Evolutionary conservation across 1,284 basidiomycete species (phyloP).

Genomic region (Meripilus lineatus): DNA sequence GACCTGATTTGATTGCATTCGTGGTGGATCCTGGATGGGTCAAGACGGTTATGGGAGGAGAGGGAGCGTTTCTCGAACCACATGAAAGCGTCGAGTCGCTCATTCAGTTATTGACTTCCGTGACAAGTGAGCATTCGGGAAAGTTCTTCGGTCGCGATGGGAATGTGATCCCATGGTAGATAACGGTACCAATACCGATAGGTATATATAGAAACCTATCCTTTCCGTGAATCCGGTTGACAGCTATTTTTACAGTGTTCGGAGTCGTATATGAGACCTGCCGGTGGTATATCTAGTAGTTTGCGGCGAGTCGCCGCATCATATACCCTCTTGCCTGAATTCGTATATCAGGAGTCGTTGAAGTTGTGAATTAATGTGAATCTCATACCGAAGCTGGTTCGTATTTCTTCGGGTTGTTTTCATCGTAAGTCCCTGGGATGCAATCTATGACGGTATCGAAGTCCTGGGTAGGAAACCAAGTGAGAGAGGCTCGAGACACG

Average conservation of each 20-base stretch:
- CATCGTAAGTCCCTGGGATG: conserved; percentile 48
- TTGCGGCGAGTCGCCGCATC: no score
- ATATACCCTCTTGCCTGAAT: no score
- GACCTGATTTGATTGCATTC: conserved; percentile 20
- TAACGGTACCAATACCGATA: no score
- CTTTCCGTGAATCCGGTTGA: no score
- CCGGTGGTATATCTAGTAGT: no score
- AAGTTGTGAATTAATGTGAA: no score
- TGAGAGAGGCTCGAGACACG: no score
- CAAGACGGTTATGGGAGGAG: conserved; percentile 32
- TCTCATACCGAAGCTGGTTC: conserved; percentile 34
- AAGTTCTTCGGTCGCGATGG: conserved; percentile 29
- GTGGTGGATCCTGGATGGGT: conserved; percentile 27
- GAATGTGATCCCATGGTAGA: conserved; percentile 19
- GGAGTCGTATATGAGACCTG: no score
- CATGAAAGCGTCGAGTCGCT: conserved; percentile 23
- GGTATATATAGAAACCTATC: no score
- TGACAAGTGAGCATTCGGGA: conserved; percentile 23
- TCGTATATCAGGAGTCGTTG: no score
- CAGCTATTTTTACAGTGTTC: no score
- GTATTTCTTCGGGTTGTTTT: conserved; percentile 36
- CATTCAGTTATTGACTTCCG: conserved; percentile 20
- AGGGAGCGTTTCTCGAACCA: conserved; percentile 26
- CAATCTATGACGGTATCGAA: conserved; percentile 39
- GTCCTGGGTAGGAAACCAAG: conserved; percentile 28